These are phyloP conservation scores for Cryptococcus wingfieldii DNA, from an alignment of 1,284 basidiomycete species.

Conservation along the genomic window DNA sequence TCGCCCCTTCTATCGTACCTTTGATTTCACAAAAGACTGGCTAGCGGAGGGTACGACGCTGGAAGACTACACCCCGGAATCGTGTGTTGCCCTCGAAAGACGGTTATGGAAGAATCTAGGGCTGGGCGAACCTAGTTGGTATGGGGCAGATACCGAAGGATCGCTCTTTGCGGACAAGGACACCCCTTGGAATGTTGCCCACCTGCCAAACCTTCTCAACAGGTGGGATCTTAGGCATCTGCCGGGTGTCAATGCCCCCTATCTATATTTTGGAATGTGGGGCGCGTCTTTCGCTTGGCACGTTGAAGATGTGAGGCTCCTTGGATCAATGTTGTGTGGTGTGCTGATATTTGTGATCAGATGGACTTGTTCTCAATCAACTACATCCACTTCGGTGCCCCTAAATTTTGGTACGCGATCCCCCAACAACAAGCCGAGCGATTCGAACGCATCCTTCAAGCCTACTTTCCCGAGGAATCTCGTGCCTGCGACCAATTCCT, in stretches of 20 bases:
- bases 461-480: constrained; percentile 80
- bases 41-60: constrained; percentile 65
- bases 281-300: constrained; percentile 98
- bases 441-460: constrained; percentile 75
- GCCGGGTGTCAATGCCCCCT: constrained; percentile 95
- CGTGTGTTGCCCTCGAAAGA: constrained; percentile 81
- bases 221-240: constrained; percentile 67
- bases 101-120: constrained; percentile 90
- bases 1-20: constrained; percentile 34
- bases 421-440: constrained; percentile 75
- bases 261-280: constrained; percentile 99
- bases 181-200: constrained; percentile 86
- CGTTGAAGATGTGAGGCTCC: constrained; percentile 64
- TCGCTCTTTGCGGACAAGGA: constrained; percentile 81
- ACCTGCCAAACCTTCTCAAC: constrained; percentile 79
- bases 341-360: constrained; percentile 37
- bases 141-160: constrained; percentile 92
- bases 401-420: constrained; percentile 92
- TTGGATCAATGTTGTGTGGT: not conserved
- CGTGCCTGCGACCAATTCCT: constrained; percentile 86
- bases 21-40: constrained; percentile 70
- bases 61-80: constrained; percentile 75
- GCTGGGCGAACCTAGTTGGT: constrained; percentile 72
- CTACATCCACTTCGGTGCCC: constrained; percentile 97
- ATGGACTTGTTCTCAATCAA: constrained; percentile 99